A percentile compares a stretch with the other conserved stretches of the same genome.
These are phyloP conservation scores for Penicillium lagena DNA, from an alignment of 495 filamentous ascomycete species.

Conservation along the genomic window DNA sequence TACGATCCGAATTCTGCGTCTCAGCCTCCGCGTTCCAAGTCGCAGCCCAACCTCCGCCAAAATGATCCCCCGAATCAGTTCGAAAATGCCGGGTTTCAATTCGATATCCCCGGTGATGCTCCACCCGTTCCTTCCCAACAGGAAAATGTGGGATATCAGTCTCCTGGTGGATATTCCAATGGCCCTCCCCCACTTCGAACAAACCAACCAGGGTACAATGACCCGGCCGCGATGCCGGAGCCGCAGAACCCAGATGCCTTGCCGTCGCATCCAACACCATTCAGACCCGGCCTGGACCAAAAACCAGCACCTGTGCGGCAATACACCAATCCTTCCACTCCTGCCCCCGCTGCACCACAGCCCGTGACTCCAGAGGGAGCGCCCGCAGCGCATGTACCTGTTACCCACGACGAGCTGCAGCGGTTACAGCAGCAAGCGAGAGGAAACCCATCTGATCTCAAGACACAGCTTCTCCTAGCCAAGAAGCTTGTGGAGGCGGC, in stretches of 20 bases:
- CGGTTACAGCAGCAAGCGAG: slow-evolving; percentile 59
- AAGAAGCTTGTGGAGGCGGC: slow-evolving; percentile 86
- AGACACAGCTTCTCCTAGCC: slow-evolving; percentile 64
- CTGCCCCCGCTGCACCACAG: slow-evolving; percentile 26
- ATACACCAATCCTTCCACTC: slow-evolving; percentile 45
- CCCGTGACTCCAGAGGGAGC: slow-evolving; percentile 19
- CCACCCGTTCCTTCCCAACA: slow-evolving; percentile 39
- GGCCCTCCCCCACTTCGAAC: slow-evolving; percentile 16
- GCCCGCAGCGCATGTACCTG: slow-evolving; percentile 34
- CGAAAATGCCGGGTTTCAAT: slow-evolving; percentile 49
- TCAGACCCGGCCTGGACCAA: slow-evolving; percentile 66
- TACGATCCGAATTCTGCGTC: slow-evolving; percentile 30
- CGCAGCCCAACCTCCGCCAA: slow-evolving; percentile 60
- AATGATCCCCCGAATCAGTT: slow-evolving; percentile 44
- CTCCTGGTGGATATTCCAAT: slow-evolving; percentile 7
- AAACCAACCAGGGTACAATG: slow-evolving; percentile 16
- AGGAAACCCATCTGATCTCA: slow-evolving; percentile 63
- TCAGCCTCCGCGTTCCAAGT: slow-evolving; percentile 47
- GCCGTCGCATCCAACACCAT: slow-evolving; percentile 70
- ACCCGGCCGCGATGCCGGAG: slow-evolving; percentile 3
- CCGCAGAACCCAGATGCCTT: slow-evolving; percentile 54
- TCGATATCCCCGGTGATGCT: slow-evolving; percentile 63
- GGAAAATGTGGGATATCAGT: slow-evolving; percentile 22
- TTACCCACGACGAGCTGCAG: slow-evolving; percentile 75
- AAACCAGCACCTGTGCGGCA: slow-evolving; percentile 70